These are phyloP conservation scores for Trichoderma sp. DNA, from an alignment of 2,329 filamentous ascomycete species.

Conservation along the genomic window DNA sequence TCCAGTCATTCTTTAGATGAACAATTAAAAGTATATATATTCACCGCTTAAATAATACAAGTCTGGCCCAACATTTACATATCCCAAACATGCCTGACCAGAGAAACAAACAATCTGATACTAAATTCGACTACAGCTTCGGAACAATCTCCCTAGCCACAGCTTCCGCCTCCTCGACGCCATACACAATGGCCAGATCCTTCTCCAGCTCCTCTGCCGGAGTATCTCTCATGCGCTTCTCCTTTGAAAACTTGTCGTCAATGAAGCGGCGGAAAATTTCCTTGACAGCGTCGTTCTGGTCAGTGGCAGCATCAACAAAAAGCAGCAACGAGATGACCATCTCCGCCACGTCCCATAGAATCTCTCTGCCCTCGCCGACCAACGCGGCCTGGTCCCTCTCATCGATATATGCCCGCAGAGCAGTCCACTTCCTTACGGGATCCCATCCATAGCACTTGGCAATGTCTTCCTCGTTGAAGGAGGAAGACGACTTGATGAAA, in stretches of 20 bases:
- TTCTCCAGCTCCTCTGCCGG: slow-evolving; percentile 34
- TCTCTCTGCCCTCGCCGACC: slow-evolving; percentile 48
- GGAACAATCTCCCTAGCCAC: slow-evolving; percentile 28
- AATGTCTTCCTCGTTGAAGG: slow-evolving; percentile 31
- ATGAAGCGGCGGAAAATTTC: slow-evolving; percentile 47
- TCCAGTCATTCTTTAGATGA: background rate
- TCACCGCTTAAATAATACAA: slow-evolving; percentile 1
- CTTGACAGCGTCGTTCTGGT: slow-evolving; percentile 40
- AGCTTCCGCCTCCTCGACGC: slow-evolving; percentile 26
- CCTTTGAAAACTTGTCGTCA: slow-evolving; percentile 31
- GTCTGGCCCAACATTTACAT: background rate
- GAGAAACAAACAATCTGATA: background rate
- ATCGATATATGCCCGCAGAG: slow-evolving; percentile 42
- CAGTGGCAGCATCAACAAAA: slow-evolving; percentile 43
- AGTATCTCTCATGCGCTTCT: slow-evolving; percentile 28
- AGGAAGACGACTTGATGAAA: slow-evolving; percentile 38
- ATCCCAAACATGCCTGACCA: background rate
- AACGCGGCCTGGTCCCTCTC: slow-evolving; percentile 41
- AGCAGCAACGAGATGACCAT: slow-evolving; percentile 48
- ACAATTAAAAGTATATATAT: background rate
- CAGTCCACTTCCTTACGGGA: slow-evolving; percentile 43
- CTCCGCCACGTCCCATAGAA: slow-evolving; percentile 49
- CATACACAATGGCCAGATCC: slow-evolving; percentile 43
- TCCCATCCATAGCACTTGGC: slow-evolving; percentile 34
- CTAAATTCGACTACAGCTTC: slow-evolving; percentile 12